A percentile compares a stretch with the other conserved stretches of the same genome.
These are phyloP conservation scores for Mycena chlorophos DNA, from an alignment of 768 basidiomycete species.

Conservation along the genomic window DNA sequence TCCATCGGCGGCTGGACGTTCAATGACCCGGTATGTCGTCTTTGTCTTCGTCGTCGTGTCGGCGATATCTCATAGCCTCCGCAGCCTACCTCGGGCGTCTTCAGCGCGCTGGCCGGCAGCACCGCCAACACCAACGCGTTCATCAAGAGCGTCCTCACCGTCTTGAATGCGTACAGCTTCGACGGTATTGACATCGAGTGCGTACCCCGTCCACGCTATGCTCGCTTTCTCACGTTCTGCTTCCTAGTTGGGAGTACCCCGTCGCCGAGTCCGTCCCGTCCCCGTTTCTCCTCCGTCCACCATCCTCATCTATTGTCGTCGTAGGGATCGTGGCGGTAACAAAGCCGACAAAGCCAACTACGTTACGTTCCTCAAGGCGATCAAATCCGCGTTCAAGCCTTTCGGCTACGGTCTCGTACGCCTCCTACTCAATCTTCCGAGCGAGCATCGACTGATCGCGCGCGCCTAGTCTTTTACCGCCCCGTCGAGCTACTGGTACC, in stretches of 20 bases:
- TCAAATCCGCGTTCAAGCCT: constrained; percentile 1
- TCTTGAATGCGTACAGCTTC: constrained; percentile 29
- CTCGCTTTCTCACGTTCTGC: no score
- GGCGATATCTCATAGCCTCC: not conserved
- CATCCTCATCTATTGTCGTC: no score
- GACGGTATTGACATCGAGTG: constrained; percentile 29
- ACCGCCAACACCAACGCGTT: constrained; percentile 22
- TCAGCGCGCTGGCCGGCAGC: constrained; percentile 24
- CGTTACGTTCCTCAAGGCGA: constrained; percentile 2
- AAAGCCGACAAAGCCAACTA: constrained; percentile 2
- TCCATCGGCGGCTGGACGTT: constrained; percentile 31
- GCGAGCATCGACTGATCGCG: no score
- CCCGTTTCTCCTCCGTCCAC: no score
- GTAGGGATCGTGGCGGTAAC: not conserved
- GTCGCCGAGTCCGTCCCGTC: no score
- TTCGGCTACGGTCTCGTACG: not conserved
- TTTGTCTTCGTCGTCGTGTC: not conserved
- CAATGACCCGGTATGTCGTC: constrained; percentile 20
- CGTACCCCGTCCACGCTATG: not conserved
- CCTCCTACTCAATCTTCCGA: no score
- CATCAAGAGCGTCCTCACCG: constrained; percentile 18
- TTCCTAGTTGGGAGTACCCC: constrained; percentile 17
- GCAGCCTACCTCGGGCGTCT: constrained; percentile 27
- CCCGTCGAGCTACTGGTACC: constrained; percentile 11
- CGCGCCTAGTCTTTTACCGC: constrained; percentile 10